phyloP scores from a whole-genome alignment of 495 filamentous ascomycete species.

The Aspergillus coremiiformis region DNA sequence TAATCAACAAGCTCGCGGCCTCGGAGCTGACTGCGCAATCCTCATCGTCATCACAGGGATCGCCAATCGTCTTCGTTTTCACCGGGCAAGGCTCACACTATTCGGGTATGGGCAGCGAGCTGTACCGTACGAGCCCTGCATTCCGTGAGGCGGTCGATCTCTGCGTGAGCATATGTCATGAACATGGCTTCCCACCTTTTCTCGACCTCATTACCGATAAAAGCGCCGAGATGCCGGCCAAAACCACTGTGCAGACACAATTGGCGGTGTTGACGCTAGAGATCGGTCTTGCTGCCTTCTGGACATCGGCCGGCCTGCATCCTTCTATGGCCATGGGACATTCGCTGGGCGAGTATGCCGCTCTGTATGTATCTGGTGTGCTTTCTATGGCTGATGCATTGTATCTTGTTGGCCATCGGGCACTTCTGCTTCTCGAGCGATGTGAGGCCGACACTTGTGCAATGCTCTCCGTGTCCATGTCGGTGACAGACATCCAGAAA shows the following conservation, averaged over 20 bases:
- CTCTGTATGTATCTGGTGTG: slow-evolving; percentile 72
- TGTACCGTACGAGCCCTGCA: not conserved
- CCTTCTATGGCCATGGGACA: slow-evolving; percentile 75
- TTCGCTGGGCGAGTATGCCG: slow-evolving; percentile 83
- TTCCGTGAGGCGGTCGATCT: too few relatives aligned
- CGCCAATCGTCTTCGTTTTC: not conserved
- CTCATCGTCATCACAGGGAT: too few relatives aligned
- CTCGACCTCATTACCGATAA: too few relatives aligned
- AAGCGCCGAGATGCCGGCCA: too few relatives aligned
- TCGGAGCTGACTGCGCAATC: too few relatives aligned
- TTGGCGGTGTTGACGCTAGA: slow-evolving; percentile 65
- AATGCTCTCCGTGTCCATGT: slow-evolving; percentile 45
- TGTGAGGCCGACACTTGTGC: slow-evolving; percentile 65
- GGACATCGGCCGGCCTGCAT: slow-evolving; percentile 70
- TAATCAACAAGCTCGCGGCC: too few relatives aligned
- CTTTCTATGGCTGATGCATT: slow-evolving; percentile 72
- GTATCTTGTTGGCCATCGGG: slow-evolving; percentile 71
- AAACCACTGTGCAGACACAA: too few relatives aligned
- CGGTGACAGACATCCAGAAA: slow-evolving; percentile 25
- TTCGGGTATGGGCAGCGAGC: not conserved
- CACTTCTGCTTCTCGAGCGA: slow-evolving; percentile 63
- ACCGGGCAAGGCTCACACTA: not conserved
- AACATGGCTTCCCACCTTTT: too few relatives aligned
- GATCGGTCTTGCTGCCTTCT: slow-evolving; percentile 76
- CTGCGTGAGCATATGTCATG: too few relatives aligned